phyloP scores from a whole-genome alignment of 139 green algal species.

The Coelastrella sp. region DNA sequence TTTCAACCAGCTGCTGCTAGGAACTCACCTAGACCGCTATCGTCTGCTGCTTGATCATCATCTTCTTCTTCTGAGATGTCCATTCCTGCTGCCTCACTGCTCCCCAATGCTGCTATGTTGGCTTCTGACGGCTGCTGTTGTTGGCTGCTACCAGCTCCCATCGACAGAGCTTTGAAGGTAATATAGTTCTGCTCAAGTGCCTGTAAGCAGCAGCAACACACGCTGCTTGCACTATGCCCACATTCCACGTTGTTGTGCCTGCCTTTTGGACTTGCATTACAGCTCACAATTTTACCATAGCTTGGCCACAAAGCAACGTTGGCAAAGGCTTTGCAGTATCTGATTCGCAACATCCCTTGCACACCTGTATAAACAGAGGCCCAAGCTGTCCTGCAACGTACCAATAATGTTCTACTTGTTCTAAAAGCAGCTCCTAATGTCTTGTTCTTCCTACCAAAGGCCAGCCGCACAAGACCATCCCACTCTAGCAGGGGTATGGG shows the following conservation, averaged over 20 bases:
- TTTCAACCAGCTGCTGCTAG: not conserved
- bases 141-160: conserved; percentile 36
- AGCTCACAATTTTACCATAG: too few relatives aligned
- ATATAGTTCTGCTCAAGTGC: conserved; percentile 86
- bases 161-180: conserved; percentile 61
- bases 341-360: too few relatives aligned
- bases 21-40: not conserved
- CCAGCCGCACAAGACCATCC: conserved; percentile 95
- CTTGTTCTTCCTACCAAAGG: conserved; percentile 95
- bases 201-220: conserved; percentile 52
- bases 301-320: too few relatives aligned
- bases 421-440: conserved; percentile 95
- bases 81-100: conserved; percentile 48
- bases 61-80: conserved; percentile 48
- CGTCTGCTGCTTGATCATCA: conserved; percentile 47
- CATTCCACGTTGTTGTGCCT: too few relatives aligned
- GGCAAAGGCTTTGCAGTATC: too few relatives aligned
- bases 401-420: conserved; percentile 67
- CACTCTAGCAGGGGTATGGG: conserved; percentile 98
- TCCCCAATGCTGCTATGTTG: conserved; percentile 36
- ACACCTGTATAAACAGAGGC: too few relatives aligned
- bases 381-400: not conserved
- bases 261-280: too few relatives aligned
- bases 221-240: too few relatives aligned
- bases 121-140: conserved; percentile 39